These are phyloP conservation scores for Carex sylvatica DNA, from an alignment of 202 grass and related monocot species.

Conservation along the genomic window DNA sequence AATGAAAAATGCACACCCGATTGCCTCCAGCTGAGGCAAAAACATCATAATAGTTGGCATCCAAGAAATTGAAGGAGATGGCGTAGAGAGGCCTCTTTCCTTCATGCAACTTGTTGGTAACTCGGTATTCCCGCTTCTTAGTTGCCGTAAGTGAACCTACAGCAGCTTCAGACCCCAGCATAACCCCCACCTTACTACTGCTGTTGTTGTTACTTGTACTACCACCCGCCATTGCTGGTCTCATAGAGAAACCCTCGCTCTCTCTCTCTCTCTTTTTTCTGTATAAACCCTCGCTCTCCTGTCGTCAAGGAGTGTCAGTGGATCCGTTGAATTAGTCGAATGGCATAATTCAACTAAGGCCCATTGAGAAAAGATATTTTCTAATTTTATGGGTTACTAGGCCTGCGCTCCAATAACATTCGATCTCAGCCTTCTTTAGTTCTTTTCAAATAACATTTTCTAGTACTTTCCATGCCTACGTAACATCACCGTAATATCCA, in stretches of 20 bases:
- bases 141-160: slow-evolving; percentile 56
- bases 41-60: slow-evolving; percentile 83
- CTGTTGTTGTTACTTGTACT: slow-evolving; percentile 44
- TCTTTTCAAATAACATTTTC: no score
- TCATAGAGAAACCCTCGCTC: not conserved
- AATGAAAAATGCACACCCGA: slow-evolving; percentile 28
- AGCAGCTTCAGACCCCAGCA: slow-evolving; percentile 70
- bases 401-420: no score
- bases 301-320: not conserved
- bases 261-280: not conserved
- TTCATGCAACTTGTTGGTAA: slow-evolving; percentile 72
- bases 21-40: slow-evolving; percentile 90
- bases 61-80: slow-evolving; percentile 93
- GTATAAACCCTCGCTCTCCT: not conserved
- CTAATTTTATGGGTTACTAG: no score
- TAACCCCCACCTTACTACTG: slow-evolving; percentile 32
- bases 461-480: no score
- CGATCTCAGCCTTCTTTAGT: no score
- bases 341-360: not conserved
- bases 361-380: no score
- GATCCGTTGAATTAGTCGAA: not conserved
- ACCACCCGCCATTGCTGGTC: slow-evolving; percentile 4
- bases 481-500: no score
- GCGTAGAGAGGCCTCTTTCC: slow-evolving; percentile 91
- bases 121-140: slow-evolving; percentile 71